Evolutionary conservation across 352 stramenopile genomes (phyloP).

Genomic region (Globisporangium cylindrosporum): DNA sequence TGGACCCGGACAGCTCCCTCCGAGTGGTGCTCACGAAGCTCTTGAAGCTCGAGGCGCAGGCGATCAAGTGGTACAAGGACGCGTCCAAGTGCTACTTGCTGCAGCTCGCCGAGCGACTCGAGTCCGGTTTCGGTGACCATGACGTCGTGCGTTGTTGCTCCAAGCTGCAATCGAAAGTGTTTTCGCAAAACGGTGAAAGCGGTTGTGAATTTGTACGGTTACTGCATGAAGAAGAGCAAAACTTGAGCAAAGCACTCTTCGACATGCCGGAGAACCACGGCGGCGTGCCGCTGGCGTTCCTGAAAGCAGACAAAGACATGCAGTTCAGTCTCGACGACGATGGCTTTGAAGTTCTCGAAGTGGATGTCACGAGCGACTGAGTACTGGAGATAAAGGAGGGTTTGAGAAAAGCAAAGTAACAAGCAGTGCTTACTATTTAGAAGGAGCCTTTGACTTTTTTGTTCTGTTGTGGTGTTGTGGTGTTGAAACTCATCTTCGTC

Average conservation of each 20-base stretch:
- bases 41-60: constrained; percentile 61
- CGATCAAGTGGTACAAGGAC: constrained; percentile 72
- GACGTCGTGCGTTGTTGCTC: constrained; percentile 50
- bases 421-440: constrained; percentile 8
- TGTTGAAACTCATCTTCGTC: no score
- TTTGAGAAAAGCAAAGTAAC: background rate
- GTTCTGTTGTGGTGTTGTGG: no score
- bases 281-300: constrained; percentile 63
- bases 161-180: constrained; percentile 14
- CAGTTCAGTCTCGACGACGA: constrained; percentile 81
- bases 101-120: constrained; percentile 52
- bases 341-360: constrained; percentile 63
- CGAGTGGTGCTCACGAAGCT: constrained; percentile 57
- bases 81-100: constrained; percentile 67
- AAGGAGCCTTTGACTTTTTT: background rate
- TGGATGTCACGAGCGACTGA: constrained; percentile 26
- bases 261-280: constrained; percentile 72
- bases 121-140: constrained; percentile 37
- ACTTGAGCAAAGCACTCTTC: constrained; percentile 57
- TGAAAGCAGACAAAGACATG: constrained; percentile 65
- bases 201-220: constrained; percentile 45
- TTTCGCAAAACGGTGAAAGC: background rate
- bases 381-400: background rate
- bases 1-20: constrained; percentile 38
- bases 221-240: constrained; percentile 46